Conservation (phyloP, 257 asterid genomes). For the Solanum pinnatisectum region DNA sequence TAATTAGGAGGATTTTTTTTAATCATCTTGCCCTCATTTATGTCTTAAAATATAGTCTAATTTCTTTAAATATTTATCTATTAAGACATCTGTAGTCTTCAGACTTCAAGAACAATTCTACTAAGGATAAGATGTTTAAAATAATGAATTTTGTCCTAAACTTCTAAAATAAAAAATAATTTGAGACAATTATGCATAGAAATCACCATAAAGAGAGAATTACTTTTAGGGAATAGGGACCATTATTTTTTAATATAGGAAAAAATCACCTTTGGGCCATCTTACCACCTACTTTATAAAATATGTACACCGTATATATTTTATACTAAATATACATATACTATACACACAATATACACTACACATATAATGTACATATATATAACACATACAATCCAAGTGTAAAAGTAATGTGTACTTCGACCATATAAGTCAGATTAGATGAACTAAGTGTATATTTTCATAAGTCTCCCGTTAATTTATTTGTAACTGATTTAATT, state of each 20-base stretch:
- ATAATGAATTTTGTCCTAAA: background rate
- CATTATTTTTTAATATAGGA: fast-evolving
- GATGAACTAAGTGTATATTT: too few species aligned
- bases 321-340: background rate
- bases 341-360: too few species aligned
- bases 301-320: too few species aligned
- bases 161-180: background rate
- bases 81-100: background rate
- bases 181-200: background rate
- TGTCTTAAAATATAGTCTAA: background rate
- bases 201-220: background rate
- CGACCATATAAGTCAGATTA: too few species aligned
- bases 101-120: background rate
- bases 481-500: too few species aligned
- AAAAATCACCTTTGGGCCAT: too few species aligned
- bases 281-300: too few species aligned
- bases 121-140: background rate
- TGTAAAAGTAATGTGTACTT: too few species aligned
- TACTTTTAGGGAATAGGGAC: background rate
- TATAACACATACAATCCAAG: too few species aligned
- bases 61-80: background rate
- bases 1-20: background rate
- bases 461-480: too few species aligned
- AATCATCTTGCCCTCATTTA: background rate
- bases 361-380: too few species aligned